Evolutionary conservation across 345 rosid species (phyloP).

Genomic region (Cardiospermum halicacabum): DNA sequence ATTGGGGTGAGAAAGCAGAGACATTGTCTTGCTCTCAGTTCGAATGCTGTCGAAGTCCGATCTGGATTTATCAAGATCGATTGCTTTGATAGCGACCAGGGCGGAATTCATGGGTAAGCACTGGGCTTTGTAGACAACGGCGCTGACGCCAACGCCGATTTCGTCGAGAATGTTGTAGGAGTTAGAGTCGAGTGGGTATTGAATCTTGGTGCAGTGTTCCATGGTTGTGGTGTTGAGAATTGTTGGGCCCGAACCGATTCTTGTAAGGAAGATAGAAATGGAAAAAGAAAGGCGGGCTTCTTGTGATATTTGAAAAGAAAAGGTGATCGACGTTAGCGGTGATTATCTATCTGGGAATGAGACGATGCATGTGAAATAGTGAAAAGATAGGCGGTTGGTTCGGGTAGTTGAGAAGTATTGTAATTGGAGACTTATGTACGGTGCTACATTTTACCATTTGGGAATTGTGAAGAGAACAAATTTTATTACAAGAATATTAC

Average conservation of each 20-base stretch:
- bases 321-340: conserved; percentile 15
- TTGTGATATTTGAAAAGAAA: conserved; percentile 26
- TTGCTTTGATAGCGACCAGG: conserved; percentile 75
- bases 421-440: too few relatives aligned
- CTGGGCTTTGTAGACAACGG: conserved; percentile 67
- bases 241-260: background rate
- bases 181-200: conserved; percentile 59
- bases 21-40: conserved; percentile 72
- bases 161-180: conserved; percentile 58
- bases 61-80: conserved; percentile 64
- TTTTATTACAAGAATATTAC: too few relatives aligned
- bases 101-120: conserved; percentile 56
- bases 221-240: background rate
- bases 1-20: conserved; percentile 76
- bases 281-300: conserved; percentile 24
- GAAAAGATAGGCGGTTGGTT: too few relatives aligned
- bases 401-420: too few relatives aligned
- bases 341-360: conserved; percentile 10
- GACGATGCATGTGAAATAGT: conserved; percentile 35
- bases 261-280: background rate
- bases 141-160: conserved; percentile 77
- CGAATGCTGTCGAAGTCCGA: conserved; percentile 64
- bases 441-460: too few relatives aligned
- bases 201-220: conserved; percentile 20
- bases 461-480: too few relatives aligned